Conservation (phyloP, 805 yeast species). For the Candida sonorensis region DNA sequence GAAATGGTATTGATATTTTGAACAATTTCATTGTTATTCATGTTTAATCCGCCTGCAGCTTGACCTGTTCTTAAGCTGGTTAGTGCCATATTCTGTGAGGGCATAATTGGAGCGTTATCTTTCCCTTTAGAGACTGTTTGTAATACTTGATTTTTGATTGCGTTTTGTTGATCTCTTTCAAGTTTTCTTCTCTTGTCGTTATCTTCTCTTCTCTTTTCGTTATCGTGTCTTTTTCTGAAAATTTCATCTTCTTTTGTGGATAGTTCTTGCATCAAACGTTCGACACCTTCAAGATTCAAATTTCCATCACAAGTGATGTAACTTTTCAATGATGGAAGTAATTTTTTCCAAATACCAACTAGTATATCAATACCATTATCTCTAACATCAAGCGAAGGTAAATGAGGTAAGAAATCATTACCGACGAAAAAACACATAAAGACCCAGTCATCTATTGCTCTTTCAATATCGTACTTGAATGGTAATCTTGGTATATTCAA, state of each 20-base stretch:
- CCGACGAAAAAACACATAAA: conserved; percentile 98
- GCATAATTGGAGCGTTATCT: conserved; percentile 67
- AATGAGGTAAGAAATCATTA: conserved; percentile 94
- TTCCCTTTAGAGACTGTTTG: conserved; percentile 62
- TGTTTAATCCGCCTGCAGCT: conserved; percentile 52
- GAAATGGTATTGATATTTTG: conserved; percentile 54
- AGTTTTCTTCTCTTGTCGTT: conserved; percentile 51
- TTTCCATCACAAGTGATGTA: conserved; percentile 89
- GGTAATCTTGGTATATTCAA: conserved; percentile 62
- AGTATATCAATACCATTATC: conserved; percentile 86
- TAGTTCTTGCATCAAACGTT: conserved; percentile 54
- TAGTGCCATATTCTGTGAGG: conserved; percentile 67
- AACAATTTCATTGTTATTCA: conserved; percentile 67
- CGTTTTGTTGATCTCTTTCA: conserved; percentile 39
- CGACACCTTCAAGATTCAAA: conserved; percentile 70
- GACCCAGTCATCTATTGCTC: conserved; percentile 98
- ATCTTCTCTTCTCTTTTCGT: conserved; percentile 64
- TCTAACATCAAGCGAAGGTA: conserved; percentile 90
- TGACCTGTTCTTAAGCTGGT: conserved; percentile 67
- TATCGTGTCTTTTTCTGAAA: conserved; percentile 60
- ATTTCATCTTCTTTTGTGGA: conserved; percentile 74
- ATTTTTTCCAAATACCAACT: conserved; percentile 75
- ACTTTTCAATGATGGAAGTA: conserved; percentile 58
- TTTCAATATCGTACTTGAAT: conserved; percentile 78
- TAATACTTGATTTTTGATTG: conserved; percentile 36